These are phyloP conservation scores for Picea mariana DNA, from an alignment of 83 land plant genomes.

Conservation along the genomic window DNA sequence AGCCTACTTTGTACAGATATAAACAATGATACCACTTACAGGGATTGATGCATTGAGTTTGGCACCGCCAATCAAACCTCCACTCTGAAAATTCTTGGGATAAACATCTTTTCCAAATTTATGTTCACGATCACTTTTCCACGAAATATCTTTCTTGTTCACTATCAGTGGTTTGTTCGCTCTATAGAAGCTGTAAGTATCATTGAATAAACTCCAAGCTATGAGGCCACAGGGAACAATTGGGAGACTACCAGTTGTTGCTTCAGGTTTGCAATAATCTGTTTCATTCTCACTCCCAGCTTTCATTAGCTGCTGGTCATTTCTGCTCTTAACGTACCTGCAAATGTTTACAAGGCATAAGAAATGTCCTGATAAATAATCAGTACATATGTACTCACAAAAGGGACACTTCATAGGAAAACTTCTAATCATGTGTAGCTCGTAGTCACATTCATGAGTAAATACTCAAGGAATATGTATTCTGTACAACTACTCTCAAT, in stretches of 20 bases:
- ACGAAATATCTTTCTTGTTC: conserved; percentile 63
- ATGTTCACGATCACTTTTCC: conserved; percentile 78
- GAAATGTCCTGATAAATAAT: not conserved
- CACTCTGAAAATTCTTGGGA: conserved; percentile 69
- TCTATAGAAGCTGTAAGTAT: conserved; percentile 47
- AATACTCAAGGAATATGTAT: not conserved
- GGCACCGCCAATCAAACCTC: conserved; percentile 57
- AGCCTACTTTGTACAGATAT: not conserved
- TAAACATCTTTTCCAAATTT: conserved; percentile 78
- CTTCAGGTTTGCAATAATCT: conserved; percentile 62
- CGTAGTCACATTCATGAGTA: not conserved
- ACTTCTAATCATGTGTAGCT: not conserved
- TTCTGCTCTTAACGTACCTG: conserved; percentile 27
- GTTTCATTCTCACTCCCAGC: not conserved
- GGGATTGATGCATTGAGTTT: conserved; percentile 34
- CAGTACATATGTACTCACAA: not conserved
- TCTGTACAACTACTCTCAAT: not conserved
- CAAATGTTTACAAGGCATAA: not conserved
- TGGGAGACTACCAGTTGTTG: conserved; percentile 4
- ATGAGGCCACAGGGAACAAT: conserved; percentile 85
- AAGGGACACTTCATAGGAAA: not conserved
- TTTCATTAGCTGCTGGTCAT: conserved; percentile 23
- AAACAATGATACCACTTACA: conserved; percentile 31
- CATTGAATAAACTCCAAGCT: conserved; percentile 87
- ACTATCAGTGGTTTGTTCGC: conserved; percentile 24